phyloP scores from a whole-genome alignment of 345 rosid species.

The Camelina neglecta region DNA sequence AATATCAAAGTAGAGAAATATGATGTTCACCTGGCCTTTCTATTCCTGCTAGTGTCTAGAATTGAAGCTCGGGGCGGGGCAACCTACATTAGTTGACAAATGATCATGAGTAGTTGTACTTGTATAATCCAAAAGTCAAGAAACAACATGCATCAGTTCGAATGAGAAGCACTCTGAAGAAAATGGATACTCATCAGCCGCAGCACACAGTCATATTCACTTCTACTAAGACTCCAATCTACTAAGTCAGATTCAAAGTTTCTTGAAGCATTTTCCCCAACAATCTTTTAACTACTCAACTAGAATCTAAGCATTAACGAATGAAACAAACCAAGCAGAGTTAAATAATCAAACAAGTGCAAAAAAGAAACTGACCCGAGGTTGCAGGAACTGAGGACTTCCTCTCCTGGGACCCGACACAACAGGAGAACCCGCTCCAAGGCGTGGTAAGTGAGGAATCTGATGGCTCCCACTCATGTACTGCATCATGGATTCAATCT shows the following conservation, averaged over 20 bases:
- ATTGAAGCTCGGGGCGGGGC: constrained; percentile 55
- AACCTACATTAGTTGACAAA: constrained; percentile 45
- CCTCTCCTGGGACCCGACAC: constrained; percentile 53
- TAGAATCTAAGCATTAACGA: constrained; percentile 10
- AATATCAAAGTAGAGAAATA: not conserved
- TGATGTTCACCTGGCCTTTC: constrained; percentile 58
- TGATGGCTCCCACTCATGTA: constrained; percentile 45
- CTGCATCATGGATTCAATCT: constrained; percentile 45
- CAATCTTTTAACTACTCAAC: constrained; percentile 2
- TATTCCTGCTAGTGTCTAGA: constrained; percentile 61
- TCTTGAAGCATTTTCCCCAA: not conserved
- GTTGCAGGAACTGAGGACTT: constrained; percentile 48
- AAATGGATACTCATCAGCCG: constrained; percentile 1
- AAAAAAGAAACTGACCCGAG: constrained; percentile 44
- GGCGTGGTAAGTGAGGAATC: constrained; percentile 35
- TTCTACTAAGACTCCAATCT: constrained; percentile 7
- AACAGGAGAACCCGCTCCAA: constrained; percentile 27
- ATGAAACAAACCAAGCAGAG: not conserved
- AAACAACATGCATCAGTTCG: constrained; percentile 17
- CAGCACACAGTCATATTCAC: not conserved
- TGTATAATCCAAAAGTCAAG: not conserved
- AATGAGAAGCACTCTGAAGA: constrained; percentile 10
- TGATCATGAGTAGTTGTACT: not conserved
- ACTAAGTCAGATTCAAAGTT: too few relatives aligned
- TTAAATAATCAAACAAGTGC: not conserved